phyloP scores from a whole-genome alignment of 108 stramenopile species.

The Skeletonema tropicum region DNA sequence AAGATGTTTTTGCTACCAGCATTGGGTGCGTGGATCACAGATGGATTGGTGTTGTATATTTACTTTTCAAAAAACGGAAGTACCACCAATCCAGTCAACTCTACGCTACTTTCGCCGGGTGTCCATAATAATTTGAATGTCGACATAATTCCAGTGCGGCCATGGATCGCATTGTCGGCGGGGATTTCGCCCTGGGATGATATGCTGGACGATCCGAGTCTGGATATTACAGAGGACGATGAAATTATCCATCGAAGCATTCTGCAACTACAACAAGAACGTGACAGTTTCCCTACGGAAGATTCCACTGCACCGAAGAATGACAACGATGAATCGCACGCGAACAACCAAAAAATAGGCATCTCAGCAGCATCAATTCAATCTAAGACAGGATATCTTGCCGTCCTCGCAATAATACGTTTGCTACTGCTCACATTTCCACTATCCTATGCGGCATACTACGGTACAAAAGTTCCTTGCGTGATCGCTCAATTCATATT shows the following conservation, averaged over 20 bases:
- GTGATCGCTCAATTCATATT: constrained; percentile 59
- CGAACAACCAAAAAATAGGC: constrained; percentile 6
- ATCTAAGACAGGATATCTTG: constrained; percentile 54
- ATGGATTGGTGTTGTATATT: constrained; percentile 57
- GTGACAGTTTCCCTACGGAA: not conserved
- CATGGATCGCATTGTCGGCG: not conserved
- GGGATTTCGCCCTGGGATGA: constrained; percentile 14
- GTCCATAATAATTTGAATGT: not conserved
- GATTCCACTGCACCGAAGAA: not conserved
- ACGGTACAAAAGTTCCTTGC: constrained; percentile 71
- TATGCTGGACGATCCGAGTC: constrained; percentile 1
- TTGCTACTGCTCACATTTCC: constrained; percentile 67
- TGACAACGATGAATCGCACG: not conserved
- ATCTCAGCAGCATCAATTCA: constrained; percentile 26
- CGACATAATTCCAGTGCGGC: not conserved
- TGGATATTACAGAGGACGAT: not conserved
- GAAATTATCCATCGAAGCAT: not conserved
- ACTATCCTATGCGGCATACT: constrained; percentile 75
- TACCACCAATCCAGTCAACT: constrained; percentile 5
- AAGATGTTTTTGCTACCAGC: constrained; percentile 68
- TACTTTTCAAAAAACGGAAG: constrained; percentile 20
- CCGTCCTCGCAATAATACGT: constrained; percentile 56
- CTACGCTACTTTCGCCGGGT: not conserved
- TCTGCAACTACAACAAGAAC: not conserved
- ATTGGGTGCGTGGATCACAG: constrained; percentile 59